Evolutionary conservation across 2,329 filamentous ascomycete species (phyloP).

Genomic region (Lasiodiplodia gonubiensis): DNA sequence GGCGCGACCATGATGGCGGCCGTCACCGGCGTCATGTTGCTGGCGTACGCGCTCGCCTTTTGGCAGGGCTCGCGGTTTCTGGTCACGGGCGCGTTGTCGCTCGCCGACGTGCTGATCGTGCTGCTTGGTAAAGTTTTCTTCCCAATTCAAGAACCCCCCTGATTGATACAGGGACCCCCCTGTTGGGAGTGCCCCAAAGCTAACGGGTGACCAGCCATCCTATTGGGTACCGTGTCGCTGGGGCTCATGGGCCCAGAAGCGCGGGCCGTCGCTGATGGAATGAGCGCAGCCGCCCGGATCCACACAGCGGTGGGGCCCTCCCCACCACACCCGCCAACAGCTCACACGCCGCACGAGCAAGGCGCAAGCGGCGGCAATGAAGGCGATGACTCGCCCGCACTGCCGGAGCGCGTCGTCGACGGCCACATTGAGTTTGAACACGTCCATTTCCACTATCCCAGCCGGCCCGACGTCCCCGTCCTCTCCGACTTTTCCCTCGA

Average conservation of each 20-base stretch:
- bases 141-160: background rate
- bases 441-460: constrained; percentile 93
- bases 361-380: background rate
- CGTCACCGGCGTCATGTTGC: constrained; percentile 12
- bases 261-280: constrained; percentile 82
- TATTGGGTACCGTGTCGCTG: constrained; percentile 31
- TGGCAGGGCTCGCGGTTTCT: constrained; percentile 25
- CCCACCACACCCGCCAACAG: background rate
- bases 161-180: background rate
- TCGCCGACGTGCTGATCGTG: constrained; percentile 86
- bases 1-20: constrained; percentile 15
- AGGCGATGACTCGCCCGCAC: too few relatives aligned
- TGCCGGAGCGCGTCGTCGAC: background rate
- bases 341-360: background rate
- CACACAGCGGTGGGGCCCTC: constrained; percentile 74
- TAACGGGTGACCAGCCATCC: background rate
- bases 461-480: constrained; percentile 84
- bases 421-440: constrained; percentile 72
- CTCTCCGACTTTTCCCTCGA: constrained; percentile 81
- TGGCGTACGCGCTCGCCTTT: constrained; percentile 22
- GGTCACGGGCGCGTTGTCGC: constrained; percentile 56
- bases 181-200: too few relatives aligned
- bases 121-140: constrained; percentile 31
- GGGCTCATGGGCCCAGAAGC: constrained; percentile 65
- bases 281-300: constrained; percentile 88